A percentile compares a stretch with the other conserved stretches of the same genome.
These are phyloP conservation scores for Nothomitra cinnamomea DNA, from an alignment of 2,329 filamentous ascomycete species.

Conservation along the genomic window DNA sequence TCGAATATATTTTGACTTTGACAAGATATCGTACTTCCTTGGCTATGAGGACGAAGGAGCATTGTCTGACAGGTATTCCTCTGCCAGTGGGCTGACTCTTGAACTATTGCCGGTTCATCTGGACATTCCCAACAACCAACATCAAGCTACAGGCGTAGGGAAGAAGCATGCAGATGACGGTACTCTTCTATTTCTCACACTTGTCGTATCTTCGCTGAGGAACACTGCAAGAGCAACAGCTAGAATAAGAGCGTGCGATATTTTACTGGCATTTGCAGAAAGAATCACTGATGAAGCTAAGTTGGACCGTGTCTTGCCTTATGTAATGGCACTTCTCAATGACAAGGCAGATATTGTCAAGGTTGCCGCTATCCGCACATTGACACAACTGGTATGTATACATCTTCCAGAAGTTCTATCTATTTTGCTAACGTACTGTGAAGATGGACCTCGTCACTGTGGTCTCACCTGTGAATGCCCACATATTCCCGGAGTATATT, in stretches of 20 bases:
- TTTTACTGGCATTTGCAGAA: slow-evolving; percentile 82
- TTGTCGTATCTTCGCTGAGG: slow-evolving; percentile 74
- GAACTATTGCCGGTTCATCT: slow-evolving; percentile 62
- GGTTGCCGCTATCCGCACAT: slow-evolving; percentile 65
- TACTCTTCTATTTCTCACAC: slow-evolving; percentile 76
- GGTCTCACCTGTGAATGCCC: slow-evolving; percentile 59
- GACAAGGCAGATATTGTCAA: slow-evolving; percentile 75
- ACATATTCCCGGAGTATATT: slow-evolving; percentile 50
- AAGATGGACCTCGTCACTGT: slow-evolving; percentile 63
- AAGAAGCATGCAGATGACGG: slow-evolving; percentile 63
- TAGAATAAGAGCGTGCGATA: slow-evolving; percentile 73
- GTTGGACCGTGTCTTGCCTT: slow-evolving; percentile 80
- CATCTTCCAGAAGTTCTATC: slow-evolving; percentile 2
- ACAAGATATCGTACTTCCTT: slow-evolving; percentile 92
- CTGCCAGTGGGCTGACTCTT: slow-evolving; percentile 13
- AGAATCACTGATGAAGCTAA: slow-evolving; percentile 88
- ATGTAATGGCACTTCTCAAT: slow-evolving; percentile 64
- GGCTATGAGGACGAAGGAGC: slow-evolving; percentile 46
- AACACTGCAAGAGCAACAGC: slow-evolving; percentile 83
- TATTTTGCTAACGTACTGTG: slow-evolving; percentile 6
- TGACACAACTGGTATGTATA: slow-evolving; percentile 54
- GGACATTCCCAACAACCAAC: slow-evolving; percentile 72
- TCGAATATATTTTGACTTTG: slow-evolving; percentile 82
- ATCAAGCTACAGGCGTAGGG: slow-evolving; percentile 43
- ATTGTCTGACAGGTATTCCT: slow-evolving; percentile 14